phyloP scores from a whole-genome alignment of 148 eudicot species.

The Simmondsia chinensis region DNA sequence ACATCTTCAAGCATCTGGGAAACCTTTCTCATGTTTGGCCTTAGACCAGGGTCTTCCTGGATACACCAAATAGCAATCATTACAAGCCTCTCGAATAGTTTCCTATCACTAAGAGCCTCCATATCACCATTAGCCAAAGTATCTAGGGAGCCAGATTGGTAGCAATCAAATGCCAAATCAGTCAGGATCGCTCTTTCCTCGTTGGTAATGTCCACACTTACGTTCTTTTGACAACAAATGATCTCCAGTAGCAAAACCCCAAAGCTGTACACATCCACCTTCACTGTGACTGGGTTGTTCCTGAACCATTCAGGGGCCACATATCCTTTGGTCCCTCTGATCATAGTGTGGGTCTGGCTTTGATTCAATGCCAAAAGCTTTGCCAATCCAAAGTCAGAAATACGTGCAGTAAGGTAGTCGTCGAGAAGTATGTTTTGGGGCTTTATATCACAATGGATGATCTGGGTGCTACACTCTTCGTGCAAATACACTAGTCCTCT shows the following conservation, averaged over 20 bases:
- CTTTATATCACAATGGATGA: no score
- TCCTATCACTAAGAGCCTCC: slow-evolving; percentile 6
- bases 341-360: slow-evolving; percentile 26
- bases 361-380: slow-evolving; percentile 29
- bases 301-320: slow-evolving; percentile 58
- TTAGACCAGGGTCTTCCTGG: slow-evolving; percentile 11
- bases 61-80: slow-evolving; percentile 16
- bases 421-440: slow-evolving; percentile 40
- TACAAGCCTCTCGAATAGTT: slow-evolving; percentile 10
- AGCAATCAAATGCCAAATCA: slow-evolving; percentile 12
- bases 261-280: slow-evolving; percentile 17
- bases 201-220: background rate
- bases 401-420: slow-evolving; percentile 24
- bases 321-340: slow-evolving; percentile 48
- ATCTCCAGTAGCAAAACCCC: slow-evolving; percentile 13
- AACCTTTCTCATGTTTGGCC: slow-evolving; percentile 13
- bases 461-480: no score
- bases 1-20: slow-evolving; percentile 18
- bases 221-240: slow-evolving; percentile 9
- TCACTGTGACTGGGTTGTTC: slow-evolving; percentile 1
- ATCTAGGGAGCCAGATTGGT: background rate
- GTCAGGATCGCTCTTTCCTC: slow-evolving; percentile 7
- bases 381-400: slow-evolving; percentile 43
- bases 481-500: slow-evolving; percentile 28
- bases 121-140: slow-evolving; percentile 4